Percentiles rank a stretch among this genome's conserved stretches.
Evolutionary conservation across 768 basidiomycete genomes (phyloP).

Genomic region (Naganishia vishniacii): DNA sequence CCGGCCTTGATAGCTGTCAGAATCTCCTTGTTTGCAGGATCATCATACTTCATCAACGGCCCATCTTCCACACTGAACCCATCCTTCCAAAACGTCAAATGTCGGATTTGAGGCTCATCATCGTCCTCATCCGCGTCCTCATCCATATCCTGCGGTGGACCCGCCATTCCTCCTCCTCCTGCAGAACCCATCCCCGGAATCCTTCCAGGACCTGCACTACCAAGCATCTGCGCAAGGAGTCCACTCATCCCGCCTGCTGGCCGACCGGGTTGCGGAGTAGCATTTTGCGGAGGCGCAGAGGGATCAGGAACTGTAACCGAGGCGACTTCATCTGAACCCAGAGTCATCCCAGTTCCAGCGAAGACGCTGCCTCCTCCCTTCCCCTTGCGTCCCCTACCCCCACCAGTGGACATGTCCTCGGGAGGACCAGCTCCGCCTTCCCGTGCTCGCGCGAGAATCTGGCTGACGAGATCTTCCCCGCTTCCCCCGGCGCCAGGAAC

Average conservation of each 20-base stretch:
- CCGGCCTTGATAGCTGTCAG: constrained; percentile 74
- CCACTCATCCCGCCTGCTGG: constrained; percentile 12
- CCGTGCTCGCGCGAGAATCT: constrained; percentile 33
- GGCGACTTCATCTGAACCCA: constrained; percentile 62
- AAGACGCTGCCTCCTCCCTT: constrained; percentile 52
- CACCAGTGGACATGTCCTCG: neutral
- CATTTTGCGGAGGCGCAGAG: constrained; percentile 20
- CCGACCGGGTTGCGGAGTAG: constrained; percentile 4
- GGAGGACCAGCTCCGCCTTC: neutral
- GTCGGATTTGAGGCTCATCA: constrained; percentile 62
- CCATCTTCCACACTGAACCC: constrained; percentile 91
- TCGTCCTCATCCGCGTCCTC: constrained; percentile 49
- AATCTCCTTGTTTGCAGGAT: constrained; percentile 64
- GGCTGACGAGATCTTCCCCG: constrained; percentile 54
- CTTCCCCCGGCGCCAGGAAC: constrained; percentile 38
- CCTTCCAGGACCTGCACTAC: constrained; percentile 2
- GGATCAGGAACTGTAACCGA: constrained; percentile 27
- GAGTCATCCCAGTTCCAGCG: constrained; percentile 68
- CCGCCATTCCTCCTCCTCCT: constrained; percentile 12
- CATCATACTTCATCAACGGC: constrained; percentile 73
- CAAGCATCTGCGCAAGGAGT: constrained; percentile 14
- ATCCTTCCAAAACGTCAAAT: constrained; percentile 84
- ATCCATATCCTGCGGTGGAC: constrained; percentile 30
- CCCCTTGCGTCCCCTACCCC: neutral
- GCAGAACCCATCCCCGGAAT: neutral